Conservation (phyloP, 2,329 filamentous ascomycete species). For the Colletotrichum lindemuthianum region DNA sequence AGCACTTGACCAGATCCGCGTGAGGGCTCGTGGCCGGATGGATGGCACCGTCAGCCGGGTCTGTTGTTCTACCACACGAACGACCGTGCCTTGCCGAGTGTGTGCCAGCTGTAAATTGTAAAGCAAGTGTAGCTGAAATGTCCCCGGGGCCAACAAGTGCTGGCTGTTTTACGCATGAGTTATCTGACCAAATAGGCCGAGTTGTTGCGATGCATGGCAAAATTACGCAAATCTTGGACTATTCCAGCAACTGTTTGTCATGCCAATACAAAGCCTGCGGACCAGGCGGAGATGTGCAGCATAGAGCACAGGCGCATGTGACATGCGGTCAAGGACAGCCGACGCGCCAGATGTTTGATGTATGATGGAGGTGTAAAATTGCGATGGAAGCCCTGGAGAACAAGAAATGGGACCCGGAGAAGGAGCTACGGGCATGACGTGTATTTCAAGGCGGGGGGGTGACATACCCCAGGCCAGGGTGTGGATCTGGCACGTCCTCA, state of each 20-base stretch:
- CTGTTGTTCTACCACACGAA: conserved; percentile 23
- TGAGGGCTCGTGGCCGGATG: conserved; percentile 25
- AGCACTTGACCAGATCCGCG: conserved; percentile 34
- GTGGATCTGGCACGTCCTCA: conserved; percentile 2
- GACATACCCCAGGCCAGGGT: conserved; percentile 4
- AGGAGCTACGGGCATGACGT: conserved; percentile 35
- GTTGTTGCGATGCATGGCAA: background rate
- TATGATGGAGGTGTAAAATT: background rate
- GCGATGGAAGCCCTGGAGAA: background rate
- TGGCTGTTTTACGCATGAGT: background rate
- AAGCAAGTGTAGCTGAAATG: too few species aligned
- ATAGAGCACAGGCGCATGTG: too few species aligned
- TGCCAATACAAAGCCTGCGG: background rate
- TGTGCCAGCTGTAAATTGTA: too few species aligned
- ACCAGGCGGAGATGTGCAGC: background rate
- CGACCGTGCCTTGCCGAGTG: conserved; percentile 7
- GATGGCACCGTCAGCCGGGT: conserved; percentile 28
- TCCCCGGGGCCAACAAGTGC: too few species aligned
- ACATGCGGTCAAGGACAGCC: background rate
- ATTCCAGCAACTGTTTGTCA: conserved; percentile 2
- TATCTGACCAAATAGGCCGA: background rate
- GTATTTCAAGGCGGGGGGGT: conserved; percentile 15
- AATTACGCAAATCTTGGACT: conserved; percentile 5
- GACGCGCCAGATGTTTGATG: background rate
- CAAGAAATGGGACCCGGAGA: too few species aligned